phyloP scores from a whole-genome alignment of 805 yeast genomes.

The Clavispora fructus region DNA sequence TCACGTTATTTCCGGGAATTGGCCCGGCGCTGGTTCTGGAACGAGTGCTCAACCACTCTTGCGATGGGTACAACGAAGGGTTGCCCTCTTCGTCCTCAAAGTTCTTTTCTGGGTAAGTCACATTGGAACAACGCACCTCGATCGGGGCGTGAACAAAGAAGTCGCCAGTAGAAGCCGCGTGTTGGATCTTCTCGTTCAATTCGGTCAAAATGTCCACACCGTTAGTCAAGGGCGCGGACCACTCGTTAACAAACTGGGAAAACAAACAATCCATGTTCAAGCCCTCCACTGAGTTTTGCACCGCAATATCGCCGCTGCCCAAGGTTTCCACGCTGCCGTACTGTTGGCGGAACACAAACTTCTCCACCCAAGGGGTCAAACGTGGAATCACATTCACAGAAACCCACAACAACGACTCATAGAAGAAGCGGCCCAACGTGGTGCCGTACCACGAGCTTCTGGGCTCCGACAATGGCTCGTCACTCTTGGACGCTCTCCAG shows the following conservation, averaged over 20 bases:
- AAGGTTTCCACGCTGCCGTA: slow-evolving; percentile 71
- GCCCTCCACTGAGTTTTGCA: slow-evolving; percentile 78
- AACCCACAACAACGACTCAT: slow-evolving; percentile 73
- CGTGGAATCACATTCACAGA: slow-evolving; percentile 70
- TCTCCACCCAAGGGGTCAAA: slow-evolving; percentile 79
- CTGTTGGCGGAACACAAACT: slow-evolving; percentile 78
- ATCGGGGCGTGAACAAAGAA: slow-evolving; percentile 92
- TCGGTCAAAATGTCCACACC: slow-evolving; percentile 68
- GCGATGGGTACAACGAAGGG: slow-evolving; percentile 35
- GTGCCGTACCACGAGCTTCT: slow-evolving; percentile 85
- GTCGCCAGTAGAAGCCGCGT: slow-evolving; percentile 55
- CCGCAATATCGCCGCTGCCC: slow-evolving; percentile 58
- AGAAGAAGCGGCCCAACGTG: slow-evolving; percentile 67
- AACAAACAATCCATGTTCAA: slow-evolving; percentile 94
- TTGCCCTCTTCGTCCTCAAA: slow-evolving; percentile 30
- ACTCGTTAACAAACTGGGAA: slow-evolving; percentile 90
- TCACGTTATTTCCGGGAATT: slow-evolving; percentile 73
- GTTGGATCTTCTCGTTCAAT: slow-evolving; percentile 55
- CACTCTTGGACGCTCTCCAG: slow-evolving; percentile 84
- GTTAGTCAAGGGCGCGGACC: slow-evolving; percentile 86
- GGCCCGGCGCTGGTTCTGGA: slow-evolving; percentile 63
- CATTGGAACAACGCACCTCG: slow-evolving; percentile 90
- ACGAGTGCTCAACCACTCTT: slow-evolving; percentile 50
- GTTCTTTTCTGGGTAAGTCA: slow-evolving; percentile 46
- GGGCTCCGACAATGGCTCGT: slow-evolving; percentile 57